Base-by-base conservation (phyloP, 2,329 filamentous ascomycete genomes). In the Ramichloridium luteum region DNA sequence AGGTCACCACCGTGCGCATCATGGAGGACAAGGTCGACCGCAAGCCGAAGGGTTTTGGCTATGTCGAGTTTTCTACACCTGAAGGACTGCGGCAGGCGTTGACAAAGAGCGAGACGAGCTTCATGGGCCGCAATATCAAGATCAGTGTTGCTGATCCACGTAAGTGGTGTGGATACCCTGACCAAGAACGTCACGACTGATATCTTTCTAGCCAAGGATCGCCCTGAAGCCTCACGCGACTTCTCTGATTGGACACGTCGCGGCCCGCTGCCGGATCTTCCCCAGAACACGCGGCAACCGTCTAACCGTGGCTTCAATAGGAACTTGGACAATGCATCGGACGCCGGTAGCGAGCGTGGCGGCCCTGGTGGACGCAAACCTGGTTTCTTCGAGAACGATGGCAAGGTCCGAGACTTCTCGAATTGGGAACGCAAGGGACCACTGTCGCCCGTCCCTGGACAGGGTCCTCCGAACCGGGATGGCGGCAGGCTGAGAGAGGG, bases 361-460 rank as follows among this genome's bases (percentile, higher is more conserved):
- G 35, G 62, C 56, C 36, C 40, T 28, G 61, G 72, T 45, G 64
- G 60, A 28, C 65, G 72, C 38, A 77, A 80, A 44, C 79, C 80
- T 44, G 73, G 73, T 31, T 72, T 74, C 41, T 66, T 69, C 39
- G 73, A 79, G 40, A 64, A 67, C 31, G 83, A 88, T 55, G 79
- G 79, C 45, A 86, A 82, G 56, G 61, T 74, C 35, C 77, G 83
- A 36, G 82, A 92, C 55, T 80, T 90, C 44, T 71, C 74, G 46
- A 92, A 84, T 59, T 98, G 90, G 90, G 88, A 94, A 61, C 81
- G 90, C 48, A 90, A 82, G 54, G 90, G 90, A 9, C 90, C 90
- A 22, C 68, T 96, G 34, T 82, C 88, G 25, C 83, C 88, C 13
- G 59, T 67, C 62, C 45, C 66, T 14, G 55, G 62, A 16, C 57